phyloP scores from a whole-genome alignment of 2,329 filamentous ascomycete genomes.

The Davidsoniella virescens region DNA sequence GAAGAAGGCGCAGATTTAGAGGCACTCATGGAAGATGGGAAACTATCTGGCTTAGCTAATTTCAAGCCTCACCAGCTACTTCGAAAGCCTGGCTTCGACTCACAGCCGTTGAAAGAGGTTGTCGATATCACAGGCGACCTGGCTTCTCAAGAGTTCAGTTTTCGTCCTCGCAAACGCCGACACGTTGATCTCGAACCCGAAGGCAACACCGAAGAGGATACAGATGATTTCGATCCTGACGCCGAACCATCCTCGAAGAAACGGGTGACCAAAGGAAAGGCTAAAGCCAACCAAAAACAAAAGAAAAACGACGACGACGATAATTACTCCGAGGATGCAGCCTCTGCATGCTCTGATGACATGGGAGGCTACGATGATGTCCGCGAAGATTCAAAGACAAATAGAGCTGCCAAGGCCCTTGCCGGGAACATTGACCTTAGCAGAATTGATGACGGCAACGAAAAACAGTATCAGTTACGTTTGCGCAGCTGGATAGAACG shows the following conservation, averaged over 20 bases:
- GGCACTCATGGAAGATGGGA: constrained; percentile 35
- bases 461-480: constrained; percentile 60
- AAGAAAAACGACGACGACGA: constrained; percentile 3
- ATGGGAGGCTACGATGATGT: constrained; percentile 12
- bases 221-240: constrained; percentile 27
- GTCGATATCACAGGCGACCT: not conserved
- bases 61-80: constrained; percentile 53
- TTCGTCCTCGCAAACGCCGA: constrained; percentile 7
- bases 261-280: constrained; percentile 16
- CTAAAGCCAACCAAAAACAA: not conserved
- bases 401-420: constrained; percentile 8
- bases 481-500: constrained; percentile 53
- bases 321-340: constrained; percentile 2
- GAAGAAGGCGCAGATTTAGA: constrained; percentile 55
- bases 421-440: constrained; percentile 29
- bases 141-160: constrained; percentile 6
- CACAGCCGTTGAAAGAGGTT: constrained; percentile 21
- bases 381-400: constrained; percentile 6
- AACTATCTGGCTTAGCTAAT: no score
- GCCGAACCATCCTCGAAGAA: constrained; percentile 18
- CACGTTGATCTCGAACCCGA: constrained; percentile 1
- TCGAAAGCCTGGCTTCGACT: constrained; percentile 53
- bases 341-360: constrained; percentile 1
- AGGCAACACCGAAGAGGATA: not conserved
- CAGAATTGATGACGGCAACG: constrained; percentile 75